Conservation (phyloP, 768 basidiomycete species). For the Boletales sp. region DNA sequence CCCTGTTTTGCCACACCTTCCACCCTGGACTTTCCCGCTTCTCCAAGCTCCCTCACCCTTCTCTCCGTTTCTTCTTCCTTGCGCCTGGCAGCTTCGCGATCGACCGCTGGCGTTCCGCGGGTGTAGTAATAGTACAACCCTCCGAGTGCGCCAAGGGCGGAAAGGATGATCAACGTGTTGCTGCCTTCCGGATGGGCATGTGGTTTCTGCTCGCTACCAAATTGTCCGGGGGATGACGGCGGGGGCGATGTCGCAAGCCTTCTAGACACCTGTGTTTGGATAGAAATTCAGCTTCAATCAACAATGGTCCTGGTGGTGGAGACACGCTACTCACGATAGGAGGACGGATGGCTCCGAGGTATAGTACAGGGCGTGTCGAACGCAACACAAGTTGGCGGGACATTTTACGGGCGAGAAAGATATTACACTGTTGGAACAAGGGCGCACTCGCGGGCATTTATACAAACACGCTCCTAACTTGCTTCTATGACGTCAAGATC, state of each 20-base stretch:
- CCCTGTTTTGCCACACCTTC: slow-evolving; percentile 29
- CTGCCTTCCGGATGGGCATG: slow-evolving; percentile 11
- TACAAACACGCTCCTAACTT: neutral
- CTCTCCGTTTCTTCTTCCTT: slow-evolving; percentile 32
- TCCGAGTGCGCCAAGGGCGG: slow-evolving; percentile 32
- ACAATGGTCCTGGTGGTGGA: too few relatives aligned
- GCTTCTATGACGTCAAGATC: neutral
- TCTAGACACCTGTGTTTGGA: slow-evolving; percentile 7
- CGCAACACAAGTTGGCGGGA: slow-evolving; percentile 10
- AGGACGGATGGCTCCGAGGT: slow-evolving; percentile 4
- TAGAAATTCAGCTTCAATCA: neutral
- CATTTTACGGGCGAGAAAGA: slow-evolving; percentile 3
- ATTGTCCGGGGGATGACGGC: slow-evolving; percentile 8
- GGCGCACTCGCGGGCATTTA: neutral
- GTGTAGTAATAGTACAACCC: slow-evolving; percentile 38
- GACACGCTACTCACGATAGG: slow-evolving; percentile 9
- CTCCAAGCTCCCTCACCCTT: slow-evolving; percentile 25
- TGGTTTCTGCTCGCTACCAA: neutral
- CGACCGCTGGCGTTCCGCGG: slow-evolving; percentile 16
- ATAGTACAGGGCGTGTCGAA: slow-evolving; percentile 6
- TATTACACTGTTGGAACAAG: too few relatives aligned
- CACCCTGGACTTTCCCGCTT: slow-evolving; percentile 29
- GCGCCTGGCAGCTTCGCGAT: slow-evolving; percentile 22
- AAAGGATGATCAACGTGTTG: slow-evolving; percentile 28
- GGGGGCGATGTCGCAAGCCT: slow-evolving; percentile 13